phyloP scores from a whole-genome alignment of 768 basidiomycete genomes.

The Tricholoma flavovirens region DNA sequence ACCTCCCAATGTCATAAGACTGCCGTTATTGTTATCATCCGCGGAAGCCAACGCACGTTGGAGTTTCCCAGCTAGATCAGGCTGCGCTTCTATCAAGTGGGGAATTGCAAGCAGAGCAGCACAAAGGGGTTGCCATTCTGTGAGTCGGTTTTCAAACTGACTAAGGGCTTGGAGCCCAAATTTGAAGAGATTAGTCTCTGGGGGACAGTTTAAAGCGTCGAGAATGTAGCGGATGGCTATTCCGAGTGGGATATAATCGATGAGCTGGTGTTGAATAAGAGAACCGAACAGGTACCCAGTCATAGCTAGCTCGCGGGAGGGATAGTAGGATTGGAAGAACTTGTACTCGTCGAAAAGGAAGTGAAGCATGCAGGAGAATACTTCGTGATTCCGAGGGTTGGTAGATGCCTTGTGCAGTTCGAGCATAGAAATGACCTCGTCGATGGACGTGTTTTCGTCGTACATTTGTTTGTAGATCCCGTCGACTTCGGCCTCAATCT shows the following conservation, averaged over 20 bases:
- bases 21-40: conserved; percentile 40
- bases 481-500: conserved; percentile 92
- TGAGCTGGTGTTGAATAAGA: conserved; percentile 87
- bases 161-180: conserved; percentile 91
- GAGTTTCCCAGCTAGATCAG: conserved; percentile 69
- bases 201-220: conserved; percentile 86
- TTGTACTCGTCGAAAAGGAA: conserved; percentile 99
- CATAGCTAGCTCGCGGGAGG: conserved; percentile 89
- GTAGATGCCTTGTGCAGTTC: conserved; percentile 80
- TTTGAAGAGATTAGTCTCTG: conserved; percentile 90
- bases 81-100: conserved; percentile 78
- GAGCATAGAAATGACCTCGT: conserved; percentile 87
- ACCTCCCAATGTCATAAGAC: conserved; percentile 25
- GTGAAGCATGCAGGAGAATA: conserved; percentile 99
- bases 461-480: conserved; percentile 98
- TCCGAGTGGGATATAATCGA: conserved; percentile 90
- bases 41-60: conserved; percentile 62
- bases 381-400: conserved; percentile 84
- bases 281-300: conserved; percentile 96
- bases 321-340: conserved; percentile 96
- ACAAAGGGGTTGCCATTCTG: conserved; percentile 92
- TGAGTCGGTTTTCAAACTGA: conserved; percentile 79
- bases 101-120: conserved; percentile 84
- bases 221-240: conserved; percentile 96
- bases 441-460: conserved; percentile 88